Percentiles rank a stretch among this genome's conserved stretches.
These are phyloP conservation scores for Citrus medica DNA, from an alignment of 345 rosid species.

Conservation along the genomic window DNA sequence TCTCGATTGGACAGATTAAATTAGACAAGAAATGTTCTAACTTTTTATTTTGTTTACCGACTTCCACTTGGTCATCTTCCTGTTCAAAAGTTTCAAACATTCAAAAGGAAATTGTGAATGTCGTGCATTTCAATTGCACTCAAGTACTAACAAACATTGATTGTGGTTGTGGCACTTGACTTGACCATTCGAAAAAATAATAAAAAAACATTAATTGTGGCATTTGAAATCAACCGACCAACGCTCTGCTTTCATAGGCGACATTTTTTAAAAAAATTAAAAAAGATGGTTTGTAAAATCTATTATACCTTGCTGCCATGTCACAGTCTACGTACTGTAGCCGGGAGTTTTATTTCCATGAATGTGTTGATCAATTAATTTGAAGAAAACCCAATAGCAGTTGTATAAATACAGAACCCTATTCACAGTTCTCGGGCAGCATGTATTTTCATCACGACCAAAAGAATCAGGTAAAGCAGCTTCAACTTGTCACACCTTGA, in stretches of 20 bases:
- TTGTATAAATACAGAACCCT: not conserved
- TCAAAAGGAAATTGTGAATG: not conserved
- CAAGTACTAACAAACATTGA: not conserved
- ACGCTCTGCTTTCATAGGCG: not conserved
- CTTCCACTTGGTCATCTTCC: not conserved
- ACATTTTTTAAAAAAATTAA: not conserved
- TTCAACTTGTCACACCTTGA: constrained; percentile 36
- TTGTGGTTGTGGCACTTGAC: too few relatives aligned
- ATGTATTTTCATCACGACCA: not conserved
- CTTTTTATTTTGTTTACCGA: not conserved
- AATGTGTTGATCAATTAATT: not conserved
- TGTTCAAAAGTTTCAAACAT: not conserved
- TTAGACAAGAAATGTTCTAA: too few relatives aligned
- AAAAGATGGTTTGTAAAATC: not conserved
- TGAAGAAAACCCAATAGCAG: not conserved
- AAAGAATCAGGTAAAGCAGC: not conserved
- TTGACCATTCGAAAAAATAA: too few relatives aligned
- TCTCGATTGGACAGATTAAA: too few relatives aligned
- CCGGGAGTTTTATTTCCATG: not conserved
- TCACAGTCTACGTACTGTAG: not conserved
- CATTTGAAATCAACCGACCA: not conserved
- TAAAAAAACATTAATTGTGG: not conserved
- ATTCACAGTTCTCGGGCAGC: constrained; percentile 4
- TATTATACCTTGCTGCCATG: not conserved
- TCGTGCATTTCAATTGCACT: not conserved